These are phyloP conservation scores for Avena sativa DNA, from an alignment of 176 grass and related monocot genomes.

Conservation along the genomic window DNA sequence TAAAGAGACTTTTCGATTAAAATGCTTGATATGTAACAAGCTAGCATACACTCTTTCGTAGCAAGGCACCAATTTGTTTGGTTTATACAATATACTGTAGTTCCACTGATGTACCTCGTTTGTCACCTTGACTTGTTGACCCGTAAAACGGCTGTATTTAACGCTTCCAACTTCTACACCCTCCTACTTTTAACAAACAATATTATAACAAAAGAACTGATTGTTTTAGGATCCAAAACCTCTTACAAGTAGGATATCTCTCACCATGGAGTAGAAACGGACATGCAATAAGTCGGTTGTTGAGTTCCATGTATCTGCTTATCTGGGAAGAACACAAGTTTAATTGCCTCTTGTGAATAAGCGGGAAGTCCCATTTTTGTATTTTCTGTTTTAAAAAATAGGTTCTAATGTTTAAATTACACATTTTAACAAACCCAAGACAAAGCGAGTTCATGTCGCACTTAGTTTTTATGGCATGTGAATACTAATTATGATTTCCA, in stretches of 20 bases:
- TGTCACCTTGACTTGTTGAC: background rate
- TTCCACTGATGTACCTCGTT: background rate
- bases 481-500: background rate
- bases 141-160: background rate
- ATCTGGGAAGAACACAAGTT: background rate
- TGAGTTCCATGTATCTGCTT: background rate
- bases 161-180: background rate
- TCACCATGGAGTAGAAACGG: background rate
- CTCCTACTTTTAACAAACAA: background rate
- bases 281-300: background rate
- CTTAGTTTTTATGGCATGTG: background rate
- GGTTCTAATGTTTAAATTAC: background rate
- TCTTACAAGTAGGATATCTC: background rate
- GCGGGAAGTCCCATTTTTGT: background rate
- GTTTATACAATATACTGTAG: conserved; percentile 1
- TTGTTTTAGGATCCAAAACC: background rate
- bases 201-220: background rate
- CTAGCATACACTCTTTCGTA: background rate
- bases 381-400: background rate
- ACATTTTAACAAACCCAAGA: background rate
- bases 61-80: background rate
- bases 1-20: background rate
- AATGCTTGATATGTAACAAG: conserved; percentile 12
- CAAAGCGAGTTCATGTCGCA: background rate
- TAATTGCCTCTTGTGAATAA: background rate